Evolutionary conservation across 1,284 basidiomycete genomes (phyloP), one percentile per base, ranked within the genome.

Genomic region (Papiliotrema terrestris): DNA sequence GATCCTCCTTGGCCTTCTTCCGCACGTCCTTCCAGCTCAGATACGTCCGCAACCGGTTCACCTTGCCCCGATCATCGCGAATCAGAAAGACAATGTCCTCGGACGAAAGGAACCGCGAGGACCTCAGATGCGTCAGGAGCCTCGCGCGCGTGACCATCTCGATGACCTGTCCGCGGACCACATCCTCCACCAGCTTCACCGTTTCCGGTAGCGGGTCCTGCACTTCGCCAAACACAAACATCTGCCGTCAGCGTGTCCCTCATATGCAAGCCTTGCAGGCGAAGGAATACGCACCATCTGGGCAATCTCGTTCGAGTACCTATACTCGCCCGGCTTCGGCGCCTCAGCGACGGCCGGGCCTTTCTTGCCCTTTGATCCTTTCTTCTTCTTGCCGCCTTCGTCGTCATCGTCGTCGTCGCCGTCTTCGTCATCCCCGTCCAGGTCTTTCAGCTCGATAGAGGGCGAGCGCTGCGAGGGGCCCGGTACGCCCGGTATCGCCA

Each of bases 21-120:
- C 95, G 84, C 8, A 98, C 94, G 62, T 97, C 95, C 71, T 96
- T 97, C 94, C 95, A 98, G 0, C 89, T 90, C n/a, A 98, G 82
- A 70, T 97, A 98, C 11, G 91, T 96, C 25, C 91, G 79, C 19
- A 98, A 79, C 23, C 95, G 82, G 74, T 97, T 96, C 57, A 98
- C 91, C 75, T 97, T 96, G 20, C 88, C 90, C 58, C 91, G 81
- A 76, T 98, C 95, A 68, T 96, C 89, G 9, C 95, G 86, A 68
- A 98, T 94, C 63, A 97, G 84, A 67, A 97, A 98, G 64, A 98
- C 92, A 55, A 98, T 84, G 75, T 98, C 95, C 74, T 98, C 94
- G 1, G 92, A 86, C 0, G 89, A 86, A 36, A 97, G 82, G 66
- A 87, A 91, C 26, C 91, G 86, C 9, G 89, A 89, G 0, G 87